Percentiles rank a stretch among this genome's conserved stretches.
Conservation (phyloP, 352 stramenopile species). For the Pythium periplocum region DNA sequence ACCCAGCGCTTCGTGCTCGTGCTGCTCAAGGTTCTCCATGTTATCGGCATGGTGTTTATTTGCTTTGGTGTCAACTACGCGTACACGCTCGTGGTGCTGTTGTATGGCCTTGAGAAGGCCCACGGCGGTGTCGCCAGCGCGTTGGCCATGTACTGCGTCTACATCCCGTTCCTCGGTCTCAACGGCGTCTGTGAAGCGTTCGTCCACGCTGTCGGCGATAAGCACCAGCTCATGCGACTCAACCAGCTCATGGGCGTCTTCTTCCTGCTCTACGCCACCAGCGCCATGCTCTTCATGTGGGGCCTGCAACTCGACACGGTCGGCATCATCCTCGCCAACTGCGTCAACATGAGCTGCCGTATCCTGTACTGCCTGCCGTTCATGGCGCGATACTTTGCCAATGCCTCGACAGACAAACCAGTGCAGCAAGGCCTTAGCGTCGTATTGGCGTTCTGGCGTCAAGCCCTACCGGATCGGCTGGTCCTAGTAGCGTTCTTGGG, state of each 20-base stretch:
- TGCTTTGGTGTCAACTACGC: conserved; percentile 84
- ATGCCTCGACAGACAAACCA: neutral
- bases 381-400: conserved; percentile 50
- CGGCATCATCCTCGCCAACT: conserved; percentile 84
- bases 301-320: conserved; percentile 44
- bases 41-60: conserved; percentile 79
- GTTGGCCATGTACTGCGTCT: conserved; percentile 87
- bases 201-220: conserved; percentile 85
- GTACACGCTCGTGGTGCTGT: conserved; percentile 66
- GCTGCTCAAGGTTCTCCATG: conserved; percentile 80
- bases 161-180: conserved; percentile 92
- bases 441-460: conserved; percentile 40
- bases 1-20: conserved; percentile 53
- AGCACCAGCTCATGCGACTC: conserved; percentile 64
- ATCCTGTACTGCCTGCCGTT: conserved; percentile 79
- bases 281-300: conserved; percentile 63
- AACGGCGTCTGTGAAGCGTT: conserved; percentile 97
- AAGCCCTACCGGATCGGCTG: conserved; percentile 39
- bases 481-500: conserved; percentile 41
- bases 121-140: conserved; percentile 42
- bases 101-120: conserved; percentile 76
- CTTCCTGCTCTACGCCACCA: conserved; percentile 68
- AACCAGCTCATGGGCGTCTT: conserved; percentile 80
- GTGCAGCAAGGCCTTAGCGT: neutral
- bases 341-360: conserved; percentile 83